phyloP scores from a whole-genome alignment of 352 stramenopile genomes.

The Globisporangium cederbergense region DNA sequence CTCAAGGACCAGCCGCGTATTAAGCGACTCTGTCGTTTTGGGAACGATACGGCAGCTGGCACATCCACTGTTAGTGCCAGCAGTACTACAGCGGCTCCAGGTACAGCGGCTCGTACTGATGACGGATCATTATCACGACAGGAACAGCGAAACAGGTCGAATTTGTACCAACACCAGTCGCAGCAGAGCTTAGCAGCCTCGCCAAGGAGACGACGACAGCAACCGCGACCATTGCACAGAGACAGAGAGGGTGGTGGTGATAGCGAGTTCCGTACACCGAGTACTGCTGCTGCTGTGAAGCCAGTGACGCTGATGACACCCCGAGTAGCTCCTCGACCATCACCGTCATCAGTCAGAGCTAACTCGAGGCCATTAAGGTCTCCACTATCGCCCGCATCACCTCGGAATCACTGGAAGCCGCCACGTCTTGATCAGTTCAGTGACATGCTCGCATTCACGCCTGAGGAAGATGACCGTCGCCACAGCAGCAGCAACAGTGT shows the following conservation, averaged over 20 bases:
- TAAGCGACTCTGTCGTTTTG: conserved; percentile 16
- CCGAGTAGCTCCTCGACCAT: not conserved
- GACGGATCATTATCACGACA: not conserved
- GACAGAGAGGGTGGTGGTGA: not conserved
- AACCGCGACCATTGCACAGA: not conserved
- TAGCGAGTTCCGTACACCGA: not conserved
- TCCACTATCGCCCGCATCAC: not conserved
- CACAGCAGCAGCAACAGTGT: not conserved
- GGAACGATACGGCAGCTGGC: not conserved
- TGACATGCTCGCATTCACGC: conserved; percentile 34
- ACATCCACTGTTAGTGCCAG: not conserved
- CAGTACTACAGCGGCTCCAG: not conserved
- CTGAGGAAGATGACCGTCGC: not conserved
- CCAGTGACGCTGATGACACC: not conserved
- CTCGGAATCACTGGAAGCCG: not conserved
- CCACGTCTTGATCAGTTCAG: conserved; percentile 32
- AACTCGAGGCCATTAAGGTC: too few relatives aligned
- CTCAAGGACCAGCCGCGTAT: conserved; percentile 15
- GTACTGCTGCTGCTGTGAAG: conserved; percentile 1
- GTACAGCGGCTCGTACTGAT: not conserved
- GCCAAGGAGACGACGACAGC: not conserved
- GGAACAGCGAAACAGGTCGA: not conserved
- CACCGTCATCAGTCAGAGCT: not conserved
- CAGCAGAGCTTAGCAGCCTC: not conserved
- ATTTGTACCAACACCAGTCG: conserved; percentile 2